These are phyloP conservation scores for Plasmodium coatneyi DNA, from an alignment of 169 alveolate species.

Conservation along the genomic window DNA sequence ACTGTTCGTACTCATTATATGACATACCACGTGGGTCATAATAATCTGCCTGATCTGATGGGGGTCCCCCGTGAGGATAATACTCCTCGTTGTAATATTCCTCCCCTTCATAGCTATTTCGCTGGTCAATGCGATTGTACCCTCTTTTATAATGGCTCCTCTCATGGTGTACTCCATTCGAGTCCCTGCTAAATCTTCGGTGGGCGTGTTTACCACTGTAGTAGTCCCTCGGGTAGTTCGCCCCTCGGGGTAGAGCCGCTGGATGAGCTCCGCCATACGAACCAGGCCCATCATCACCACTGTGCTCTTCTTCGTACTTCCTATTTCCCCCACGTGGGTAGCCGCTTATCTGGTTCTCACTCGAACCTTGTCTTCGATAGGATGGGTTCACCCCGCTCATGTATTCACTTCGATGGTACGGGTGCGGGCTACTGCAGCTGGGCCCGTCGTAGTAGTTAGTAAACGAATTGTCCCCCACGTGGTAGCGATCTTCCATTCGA, in stretches of 20 bases:
- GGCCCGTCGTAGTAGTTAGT: not conserved
- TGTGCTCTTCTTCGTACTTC: not conserved
- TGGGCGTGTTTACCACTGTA: not conserved
- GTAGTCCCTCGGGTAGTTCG: not conserved
- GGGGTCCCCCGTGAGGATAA: not conserved
- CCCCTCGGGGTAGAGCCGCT: not conserved
- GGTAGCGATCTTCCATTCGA: not conserved
- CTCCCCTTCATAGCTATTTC: slow-evolving; percentile 7
- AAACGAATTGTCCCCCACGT: not conserved
- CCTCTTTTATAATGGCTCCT: not conserved
- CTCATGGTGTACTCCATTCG: not conserved
- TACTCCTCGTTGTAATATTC: not conserved
- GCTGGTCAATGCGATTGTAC: not conserved
- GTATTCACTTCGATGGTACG: not conserved
- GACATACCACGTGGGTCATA: not conserved
- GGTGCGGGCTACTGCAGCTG: not conserved
- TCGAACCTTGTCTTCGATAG: not conserved
- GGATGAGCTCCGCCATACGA: not conserved
- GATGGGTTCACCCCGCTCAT: not conserved
- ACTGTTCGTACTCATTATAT: not conserved
- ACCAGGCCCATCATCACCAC: not conserved
- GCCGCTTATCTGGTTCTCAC: not conserved
- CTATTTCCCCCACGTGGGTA: slow-evolving; percentile 5
- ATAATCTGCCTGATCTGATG: not conserved
- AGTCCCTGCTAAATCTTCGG: not conserved